Evolutionary conservation across 2,329 filamentous ascomycete species (phyloP).

Genomic region (Pyrenochaeta sp.): DNA sequence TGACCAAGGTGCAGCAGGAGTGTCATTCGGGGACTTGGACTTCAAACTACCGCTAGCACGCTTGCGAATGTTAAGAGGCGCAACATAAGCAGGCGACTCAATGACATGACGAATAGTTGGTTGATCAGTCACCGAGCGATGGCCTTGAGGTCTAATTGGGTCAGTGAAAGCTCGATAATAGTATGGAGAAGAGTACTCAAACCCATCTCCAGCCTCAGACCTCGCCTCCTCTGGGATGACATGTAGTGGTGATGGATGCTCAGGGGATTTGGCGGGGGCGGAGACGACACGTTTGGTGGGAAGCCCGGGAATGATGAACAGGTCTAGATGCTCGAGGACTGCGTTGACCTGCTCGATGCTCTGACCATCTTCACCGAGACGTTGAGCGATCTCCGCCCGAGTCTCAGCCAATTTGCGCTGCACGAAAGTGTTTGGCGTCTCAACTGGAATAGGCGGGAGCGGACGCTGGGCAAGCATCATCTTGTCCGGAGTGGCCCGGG

Average conservation of each 20-base stretch:
- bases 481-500: slow-evolving; percentile 35
- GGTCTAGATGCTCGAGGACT: slow-evolving; percentile 67
- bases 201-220: slow-evolving; percentile 43
- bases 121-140: slow-evolving; percentile 34
- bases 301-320: slow-evolving; percentile 58
- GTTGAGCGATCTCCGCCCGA: slow-evolving; percentile 63
- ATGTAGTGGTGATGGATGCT: slow-evolving; percentile 50
- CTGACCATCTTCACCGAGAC: slow-evolving; percentile 55
- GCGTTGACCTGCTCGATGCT: slow-evolving; percentile 63
- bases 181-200: slow-evolving; percentile 32
- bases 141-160: slow-evolving; percentile 43
- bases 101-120: slow-evolving; percentile 66
- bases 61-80: slow-evolving; percentile 65
- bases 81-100: slow-evolving; percentile 59
- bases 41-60: slow-evolving; percentile 44
- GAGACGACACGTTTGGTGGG: slow-evolving; percentile 55
- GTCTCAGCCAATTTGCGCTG: slow-evolving; percentile 65
- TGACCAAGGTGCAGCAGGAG: slow-evolving; percentile 21
- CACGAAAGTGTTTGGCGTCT: slow-evolving; percentile 61
- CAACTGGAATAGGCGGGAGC: slow-evolving; percentile 53
- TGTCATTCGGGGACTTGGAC: slow-evolving; percentile 25
- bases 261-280: slow-evolving; percentile 48
- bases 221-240: slow-evolving; percentile 61
- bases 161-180: slow-evolving; percentile 54
- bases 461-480: slow-evolving; percentile 50